These are phyloP conservation scores for Fremontodendron californicum DNA, from an alignment of 345 rosid genomes.

Conservation along the genomic window DNA sequence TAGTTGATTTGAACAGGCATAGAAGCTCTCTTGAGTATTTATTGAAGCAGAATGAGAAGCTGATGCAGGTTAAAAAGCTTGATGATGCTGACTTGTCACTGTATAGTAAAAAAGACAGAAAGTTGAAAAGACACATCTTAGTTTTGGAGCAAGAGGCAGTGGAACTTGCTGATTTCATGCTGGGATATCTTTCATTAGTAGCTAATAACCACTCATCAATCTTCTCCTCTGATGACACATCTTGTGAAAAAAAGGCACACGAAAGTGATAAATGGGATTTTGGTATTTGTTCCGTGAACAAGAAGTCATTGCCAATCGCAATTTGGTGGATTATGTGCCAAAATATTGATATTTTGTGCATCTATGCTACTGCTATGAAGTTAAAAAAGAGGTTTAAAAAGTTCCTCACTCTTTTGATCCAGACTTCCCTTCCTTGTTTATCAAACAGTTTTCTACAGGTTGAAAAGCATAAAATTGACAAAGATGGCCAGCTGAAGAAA, in stretches of 20 bases:
- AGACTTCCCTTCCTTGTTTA: conserved; percentile 40
- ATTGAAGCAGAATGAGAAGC: conserved; percentile 39
- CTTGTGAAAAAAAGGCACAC: conserved; percentile 11
- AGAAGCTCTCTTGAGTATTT: conserved; percentile 61
- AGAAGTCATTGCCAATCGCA: conserved; percentile 57
- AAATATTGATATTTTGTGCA: conserved; percentile 76
- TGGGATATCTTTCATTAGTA: conserved; percentile 39
- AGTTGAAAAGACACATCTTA: conserved; percentile 42
- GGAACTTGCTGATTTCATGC: conserved; percentile 58
- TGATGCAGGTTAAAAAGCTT: conserved; percentile 36
- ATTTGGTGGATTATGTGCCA: conserved; percentile 72
- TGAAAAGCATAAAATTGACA: conserved; percentile 25
- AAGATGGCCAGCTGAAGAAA: conserved; percentile 33
- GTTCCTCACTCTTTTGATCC: conserved; percentile 55
- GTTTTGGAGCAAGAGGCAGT: conserved; percentile 61
- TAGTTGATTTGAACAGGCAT: conserved; percentile 77
- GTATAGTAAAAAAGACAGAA: conserved; percentile 31
- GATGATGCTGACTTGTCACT: conserved; percentile 29
- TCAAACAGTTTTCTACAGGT: conserved; percentile 25
- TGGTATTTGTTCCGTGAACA: conserved; percentile 46
- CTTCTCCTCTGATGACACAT: conserved; percentile 18
- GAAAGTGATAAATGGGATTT: conserved; percentile 48
- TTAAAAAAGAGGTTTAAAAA: conserved; percentile 61
- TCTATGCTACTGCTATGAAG: conserved; percentile 52
- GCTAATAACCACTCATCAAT: conserved; percentile 28